Conservation (phyloP, 2,329 filamentous ascomycete genomes). For the Dothideomycetes sp. region DNA sequence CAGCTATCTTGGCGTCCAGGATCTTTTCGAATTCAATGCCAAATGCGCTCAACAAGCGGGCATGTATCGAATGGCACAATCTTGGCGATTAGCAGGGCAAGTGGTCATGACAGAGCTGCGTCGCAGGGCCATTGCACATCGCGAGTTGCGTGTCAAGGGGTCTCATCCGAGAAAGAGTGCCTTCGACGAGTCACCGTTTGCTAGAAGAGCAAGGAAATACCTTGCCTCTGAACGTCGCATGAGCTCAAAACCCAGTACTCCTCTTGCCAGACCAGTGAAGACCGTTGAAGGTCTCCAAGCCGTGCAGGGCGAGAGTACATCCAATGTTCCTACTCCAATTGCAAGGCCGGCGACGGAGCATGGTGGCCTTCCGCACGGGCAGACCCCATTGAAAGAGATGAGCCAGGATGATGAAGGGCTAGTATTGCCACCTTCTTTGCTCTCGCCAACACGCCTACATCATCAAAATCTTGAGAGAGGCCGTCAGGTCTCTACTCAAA, state of each 20-base stretch:
- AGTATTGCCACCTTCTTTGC: constrained; percentile 16
- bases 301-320: constrained; percentile 30
- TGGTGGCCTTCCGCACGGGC: background rate
- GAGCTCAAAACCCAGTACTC: constrained; percentile 12
- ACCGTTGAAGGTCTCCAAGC: constrained; percentile 5
- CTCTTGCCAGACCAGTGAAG: constrained; percentile 8
- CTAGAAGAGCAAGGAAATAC: constrained; percentile 6
- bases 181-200: constrained; percentile 7
- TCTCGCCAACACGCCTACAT: constrained; percentile 4
- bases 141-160: constrained; percentile 5
- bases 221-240: constrained; percentile 4
- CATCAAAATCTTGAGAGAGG: constrained; percentile 5
- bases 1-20: constrained; percentile 23
- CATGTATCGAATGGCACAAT: constrained; percentile 42
- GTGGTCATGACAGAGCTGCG: constrained; percentile 39
- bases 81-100: constrained; percentile 46
- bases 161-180: background rate
- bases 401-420: constrained; percentile 14
- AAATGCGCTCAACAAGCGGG: constrained; percentile 39
- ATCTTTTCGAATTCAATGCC: constrained; percentile 43
- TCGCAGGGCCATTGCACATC: constrained; percentile 14
- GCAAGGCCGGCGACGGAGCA: constrained; percentile 34
- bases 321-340: constrained; percentile 43
- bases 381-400: constrained; percentile 5
- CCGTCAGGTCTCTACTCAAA: constrained; percentile 2